Conservation (phyloP, 495 filamentous ascomycete species). For the Aspergillus egyptiacus region DNA sequence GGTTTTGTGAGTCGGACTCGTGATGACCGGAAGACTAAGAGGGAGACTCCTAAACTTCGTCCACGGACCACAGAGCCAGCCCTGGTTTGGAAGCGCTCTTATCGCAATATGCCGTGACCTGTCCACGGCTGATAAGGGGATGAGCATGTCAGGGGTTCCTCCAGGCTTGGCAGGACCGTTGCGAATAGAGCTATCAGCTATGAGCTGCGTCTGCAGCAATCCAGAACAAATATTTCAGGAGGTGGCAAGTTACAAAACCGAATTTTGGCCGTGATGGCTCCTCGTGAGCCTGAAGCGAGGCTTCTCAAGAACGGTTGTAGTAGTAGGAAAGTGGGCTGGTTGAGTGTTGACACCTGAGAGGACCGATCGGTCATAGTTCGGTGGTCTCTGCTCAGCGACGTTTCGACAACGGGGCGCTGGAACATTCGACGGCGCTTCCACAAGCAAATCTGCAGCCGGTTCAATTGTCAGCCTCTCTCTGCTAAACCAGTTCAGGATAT, state of each 20-base stretch:
- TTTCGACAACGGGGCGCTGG: neutral
- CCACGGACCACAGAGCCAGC: no score
- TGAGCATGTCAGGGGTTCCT: slow-evolving; percentile 8
- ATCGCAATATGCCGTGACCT: no score
- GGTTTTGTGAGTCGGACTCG: no score
- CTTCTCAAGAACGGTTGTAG: no score
- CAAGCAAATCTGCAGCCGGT: neutral
- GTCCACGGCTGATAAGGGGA: no score
- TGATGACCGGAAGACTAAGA: no score
- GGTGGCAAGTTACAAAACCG: neutral
- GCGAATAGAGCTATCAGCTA: slow-evolving; percentile 1
- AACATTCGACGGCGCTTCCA: slow-evolving; percentile 5
- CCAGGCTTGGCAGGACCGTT: slow-evolving; percentile 6
- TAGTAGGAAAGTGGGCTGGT: no score
- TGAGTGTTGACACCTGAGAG: neutral
- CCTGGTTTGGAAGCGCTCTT: no score
- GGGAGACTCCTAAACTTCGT: no score
- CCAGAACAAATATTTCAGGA: slow-evolving; percentile 3
- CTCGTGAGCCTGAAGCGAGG: neutral
- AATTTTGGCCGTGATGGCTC: neutral
- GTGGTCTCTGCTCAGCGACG: neutral
- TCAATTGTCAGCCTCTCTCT: neutral
- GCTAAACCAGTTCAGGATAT: neutral
- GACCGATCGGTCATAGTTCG: slow-evolving; percentile 1
- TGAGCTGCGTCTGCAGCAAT: neutral